Evolutionary conservation across 768 basidiomycete species (phyloP).

Genomic region (Chlorophyllum brunneum): DNA sequence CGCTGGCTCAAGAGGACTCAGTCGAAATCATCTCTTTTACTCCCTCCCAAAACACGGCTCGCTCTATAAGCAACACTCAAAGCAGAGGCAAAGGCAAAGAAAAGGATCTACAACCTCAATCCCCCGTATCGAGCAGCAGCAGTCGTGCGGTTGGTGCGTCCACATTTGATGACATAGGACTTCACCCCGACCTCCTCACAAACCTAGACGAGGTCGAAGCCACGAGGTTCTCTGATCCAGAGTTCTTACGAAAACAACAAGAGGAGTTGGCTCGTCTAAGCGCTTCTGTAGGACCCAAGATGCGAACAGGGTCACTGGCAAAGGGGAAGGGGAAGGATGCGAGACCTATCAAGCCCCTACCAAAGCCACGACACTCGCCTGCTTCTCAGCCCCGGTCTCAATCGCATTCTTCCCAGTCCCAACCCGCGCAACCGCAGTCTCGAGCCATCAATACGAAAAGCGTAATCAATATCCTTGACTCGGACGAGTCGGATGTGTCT

Average conservation of each 20-base stretch:
- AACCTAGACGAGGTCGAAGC: constrained; percentile 27
- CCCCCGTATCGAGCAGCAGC: background rate
- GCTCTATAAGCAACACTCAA: background rate
- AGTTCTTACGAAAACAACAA: background rate
- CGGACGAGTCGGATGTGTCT: background rate
- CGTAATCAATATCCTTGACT: constrained; percentile 5
- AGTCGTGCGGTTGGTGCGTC: too few species aligned
- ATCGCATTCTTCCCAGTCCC: background rate
- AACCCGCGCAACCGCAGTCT: background rate
- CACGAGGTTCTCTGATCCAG: background rate
- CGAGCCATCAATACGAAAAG: background rate
- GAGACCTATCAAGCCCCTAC: constrained; percentile 6
- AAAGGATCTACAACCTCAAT: background rate
- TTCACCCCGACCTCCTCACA: constrained; percentile 19
- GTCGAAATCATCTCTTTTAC: constrained; percentile 15
- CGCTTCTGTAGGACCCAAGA: background rate
- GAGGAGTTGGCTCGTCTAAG: background rate
- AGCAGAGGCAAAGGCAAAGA: background rate
- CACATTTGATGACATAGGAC: background rate
- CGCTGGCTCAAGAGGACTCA: background rate
- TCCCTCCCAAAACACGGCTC: background rate
- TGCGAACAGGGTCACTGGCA: background rate
- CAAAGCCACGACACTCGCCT: background rate
- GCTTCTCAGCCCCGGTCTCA: background rate
- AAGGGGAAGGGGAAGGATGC: background rate